Conservation (phyloP, 2,329 filamentous ascomycete species). For the Fusarium globosum region DNA sequence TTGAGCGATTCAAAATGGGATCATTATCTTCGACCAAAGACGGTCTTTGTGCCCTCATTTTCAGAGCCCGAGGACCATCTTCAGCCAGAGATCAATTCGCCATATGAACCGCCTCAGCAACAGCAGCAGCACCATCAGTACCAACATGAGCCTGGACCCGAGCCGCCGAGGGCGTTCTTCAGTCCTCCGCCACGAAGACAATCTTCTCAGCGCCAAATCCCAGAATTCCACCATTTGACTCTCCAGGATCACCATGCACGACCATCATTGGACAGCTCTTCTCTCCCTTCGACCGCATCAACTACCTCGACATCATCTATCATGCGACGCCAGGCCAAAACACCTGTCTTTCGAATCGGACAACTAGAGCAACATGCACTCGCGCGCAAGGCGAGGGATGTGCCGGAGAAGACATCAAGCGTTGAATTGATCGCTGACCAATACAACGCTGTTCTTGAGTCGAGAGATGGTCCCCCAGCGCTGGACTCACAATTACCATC, state of each 20-base stretch:
- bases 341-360: conserved; percentile 61
- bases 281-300: conserved; percentile 51
- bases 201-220: conserved; percentile 36
- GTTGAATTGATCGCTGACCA: conserved; percentile 63
- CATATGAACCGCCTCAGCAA: neutral
- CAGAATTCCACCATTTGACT: conserved; percentile 43
- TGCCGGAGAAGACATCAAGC: conserved; percentile 52
- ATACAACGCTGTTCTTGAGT: conserved; percentile 59
- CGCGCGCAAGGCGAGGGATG: conserved; percentile 34
- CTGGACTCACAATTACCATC: conserved; percentile 46
- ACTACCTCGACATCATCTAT: conserved; percentile 45
- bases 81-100: conserved; percentile 11
- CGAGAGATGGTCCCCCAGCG: conserved; percentile 49
- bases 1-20: conserved; percentile 46
- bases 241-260: conserved; percentile 34
- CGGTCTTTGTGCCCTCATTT: conserved; percentile 31
- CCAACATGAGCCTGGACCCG: neutral
- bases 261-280: conserved; percentile 43
- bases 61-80: conserved; percentile 29
- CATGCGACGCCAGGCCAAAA: conserved; percentile 62
- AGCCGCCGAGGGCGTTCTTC: conserved; percentile 29
- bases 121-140: neutral
- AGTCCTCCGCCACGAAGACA: conserved; percentile 24
- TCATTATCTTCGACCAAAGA: conserved; percentile 43
- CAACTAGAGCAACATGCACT: conserved; percentile 56